Evolutionary conservation across 257 asterid genomes (phyloP).

Genomic region (Ehretia macrophylla): DNA sequence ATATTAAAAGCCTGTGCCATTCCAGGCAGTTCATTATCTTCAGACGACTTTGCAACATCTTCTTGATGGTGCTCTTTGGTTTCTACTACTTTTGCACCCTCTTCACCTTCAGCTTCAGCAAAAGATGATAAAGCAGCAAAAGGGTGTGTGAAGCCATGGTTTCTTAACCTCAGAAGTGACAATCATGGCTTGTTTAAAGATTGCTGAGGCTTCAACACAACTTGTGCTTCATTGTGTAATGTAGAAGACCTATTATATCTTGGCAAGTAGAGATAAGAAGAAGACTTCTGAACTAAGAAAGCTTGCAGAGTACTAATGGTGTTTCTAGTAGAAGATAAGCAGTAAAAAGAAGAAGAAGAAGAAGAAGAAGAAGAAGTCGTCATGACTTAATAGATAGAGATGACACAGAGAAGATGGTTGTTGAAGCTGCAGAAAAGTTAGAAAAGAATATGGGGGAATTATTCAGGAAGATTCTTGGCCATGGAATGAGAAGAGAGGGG

Average conservation of each 20-base stretch:
- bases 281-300: slow-evolving; percentile 29
- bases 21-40: slow-evolving; percentile 35
- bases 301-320: slow-evolving; percentile 33
- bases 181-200: slow-evolving; percentile 2
- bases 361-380: slow-evolving; percentile 50
- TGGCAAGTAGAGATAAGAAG: slow-evolving; percentile 29
- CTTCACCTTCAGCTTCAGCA: slow-evolving; percentile 46
- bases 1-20: slow-evolving; percentile 80
- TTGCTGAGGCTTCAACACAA: slow-evolving; percentile 33
- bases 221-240: slow-evolving; percentile 19
- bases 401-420: background rate
- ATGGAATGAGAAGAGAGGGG: slow-evolving; percentile 26
- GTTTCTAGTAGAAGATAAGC: slow-evolving; percentile 48
- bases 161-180: slow-evolving; percentile 23
- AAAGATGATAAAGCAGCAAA: slow-evolving; percentile 63
- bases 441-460: slow-evolving; percentile 15
- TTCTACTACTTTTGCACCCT: slow-evolving; percentile 12
- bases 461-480: slow-evolving; percentile 42
- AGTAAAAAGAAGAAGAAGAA: slow-evolving; percentile 15
- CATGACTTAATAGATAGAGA: slow-evolving; percentile 38
- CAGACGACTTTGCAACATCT: slow-evolving; percentile 1
- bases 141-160: slow-evolving; percentile 25
- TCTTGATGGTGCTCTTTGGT: slow-evolving; percentile 21
- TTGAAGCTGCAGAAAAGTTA: slow-evolving; percentile 10
- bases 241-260: slow-evolving; percentile 18